phyloP scores from a whole-genome alignment of 805 yeast species.

The Grigorovia jiainica region DNA sequence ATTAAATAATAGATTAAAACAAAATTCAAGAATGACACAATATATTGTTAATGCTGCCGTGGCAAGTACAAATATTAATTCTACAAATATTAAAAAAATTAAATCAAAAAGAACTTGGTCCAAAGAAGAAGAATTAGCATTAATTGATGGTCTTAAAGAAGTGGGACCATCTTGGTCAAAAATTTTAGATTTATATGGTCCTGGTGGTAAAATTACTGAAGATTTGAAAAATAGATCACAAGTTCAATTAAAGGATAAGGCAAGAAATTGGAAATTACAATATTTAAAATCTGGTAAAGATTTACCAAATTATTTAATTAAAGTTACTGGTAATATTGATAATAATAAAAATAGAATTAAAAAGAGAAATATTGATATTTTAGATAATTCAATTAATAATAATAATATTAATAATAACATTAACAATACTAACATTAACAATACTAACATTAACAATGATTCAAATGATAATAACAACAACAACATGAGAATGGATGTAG shows the following conservation, averaged over 20 bases:
- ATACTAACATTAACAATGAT: neutral
- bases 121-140: slow-evolving; percentile 75
- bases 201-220: slow-evolving; percentile 84
- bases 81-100: slow-evolving; percentile 17
- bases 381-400: too few relatives aligned
- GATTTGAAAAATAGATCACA: slow-evolving; percentile 79
- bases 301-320: slow-evolving; percentile 68
- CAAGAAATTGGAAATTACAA: slow-evolving; percentile 89
- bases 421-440: neutral
- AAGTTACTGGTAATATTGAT: slow-evolving; percentile 82
- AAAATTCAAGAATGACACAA: slow-evolving; percentile 5
- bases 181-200: slow-evolving; percentile 82
- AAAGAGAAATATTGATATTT: too few relatives aligned
- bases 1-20: neutral
- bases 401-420: neutral
- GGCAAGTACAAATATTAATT: slow-evolving; percentile 15
- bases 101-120: slow-evolving; percentile 52
- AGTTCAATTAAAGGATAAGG: slow-evolving; percentile 91
- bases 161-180: slow-evolving; percentile 94
- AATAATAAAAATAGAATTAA: slow-evolving; percentile 38
- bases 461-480: neutral
- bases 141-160: slow-evolving; percentile 64
- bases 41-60: slow-evolving; percentile 19
- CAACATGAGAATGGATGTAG: neutral
- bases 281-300: slow-evolving; percentile 66